phyloP scores from a whole-genome alignment of 192 early-diverging fungal genomes.

The Rhizophagus prolifer region DNA sequence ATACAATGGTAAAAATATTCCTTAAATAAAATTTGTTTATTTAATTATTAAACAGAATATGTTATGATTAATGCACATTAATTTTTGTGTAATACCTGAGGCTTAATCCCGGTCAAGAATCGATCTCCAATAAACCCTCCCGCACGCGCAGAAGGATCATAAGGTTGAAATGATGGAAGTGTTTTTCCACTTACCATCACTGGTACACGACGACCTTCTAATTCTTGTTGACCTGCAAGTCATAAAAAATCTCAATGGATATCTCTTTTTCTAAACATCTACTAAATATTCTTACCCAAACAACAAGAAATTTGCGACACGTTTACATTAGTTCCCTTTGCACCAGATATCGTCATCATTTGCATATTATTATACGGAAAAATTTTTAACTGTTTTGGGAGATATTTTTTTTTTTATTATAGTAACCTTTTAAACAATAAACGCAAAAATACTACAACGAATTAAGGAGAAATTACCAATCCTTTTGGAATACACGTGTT shows the following conservation, averaged over 20 bases:
- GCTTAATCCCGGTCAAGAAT: slow-evolving; percentile 98
- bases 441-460: not conserved
- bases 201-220: slow-evolving; percentile 97
- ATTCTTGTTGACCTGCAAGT: slow-evolving; percentile 82
- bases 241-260: not conserved
- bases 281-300: slow-evolving; percentile 51
- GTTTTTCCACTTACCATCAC: slow-evolving; percentile 98
- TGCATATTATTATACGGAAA: slow-evolving; percentile 99
- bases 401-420: no score
- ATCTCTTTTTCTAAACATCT: not conserved
- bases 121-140: slow-evolving; percentile 97
- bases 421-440: no score
- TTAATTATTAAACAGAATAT: slow-evolving; percentile 7
- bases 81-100: slow-evolving; percentile 67
- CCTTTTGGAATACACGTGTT: slow-evolving; percentile 71
- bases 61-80: slow-evolving; percentile 34
- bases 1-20: slow-evolving; percentile 93
- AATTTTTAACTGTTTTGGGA: slow-evolving; percentile 45
- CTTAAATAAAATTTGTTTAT: not conserved
- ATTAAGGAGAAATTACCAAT: slow-evolving; percentile 40
- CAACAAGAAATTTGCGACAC: slow-evolving; percentile 96
- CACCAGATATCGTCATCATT: slow-evolving; percentile 97
- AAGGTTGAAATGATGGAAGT: slow-evolving; percentile 90
- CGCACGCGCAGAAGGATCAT: slow-evolving; percentile 84
- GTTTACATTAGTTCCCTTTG: slow-evolving; percentile 96